These are phyloP conservation scores for Penicillium paradoxum DNA, from an alignment of 495 filamentous ascomycete species.

Conservation along the genomic window DNA sequence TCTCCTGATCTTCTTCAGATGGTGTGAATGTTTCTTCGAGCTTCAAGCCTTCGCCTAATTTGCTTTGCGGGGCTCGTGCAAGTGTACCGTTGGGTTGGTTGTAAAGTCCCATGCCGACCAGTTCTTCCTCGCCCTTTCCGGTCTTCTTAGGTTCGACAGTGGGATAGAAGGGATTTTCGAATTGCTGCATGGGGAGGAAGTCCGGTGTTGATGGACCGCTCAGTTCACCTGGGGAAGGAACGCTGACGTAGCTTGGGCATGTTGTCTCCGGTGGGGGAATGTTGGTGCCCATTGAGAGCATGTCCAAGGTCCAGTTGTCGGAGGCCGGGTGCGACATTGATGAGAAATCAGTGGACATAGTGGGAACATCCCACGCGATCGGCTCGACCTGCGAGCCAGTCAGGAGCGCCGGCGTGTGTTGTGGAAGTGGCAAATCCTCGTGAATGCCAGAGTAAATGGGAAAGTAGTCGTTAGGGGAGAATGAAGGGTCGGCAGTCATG, in stretches of 20 bases:
- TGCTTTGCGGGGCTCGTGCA: constrained; percentile 41
- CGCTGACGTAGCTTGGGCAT: constrained; percentile 36
- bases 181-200: constrained; percentile 47
- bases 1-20: constrained; percentile 58
- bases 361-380: constrained; percentile 24
- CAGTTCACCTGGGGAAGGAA: constrained; percentile 35
- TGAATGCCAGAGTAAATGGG: constrained; percentile 29
- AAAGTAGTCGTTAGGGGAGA: constrained; percentile 26
- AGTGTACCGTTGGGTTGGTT: constrained; percentile 54
- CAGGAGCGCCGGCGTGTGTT: constrained; percentile 35
- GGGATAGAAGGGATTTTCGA: constrained; percentile 22
- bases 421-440: constrained; percentile 37
- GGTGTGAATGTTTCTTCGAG: constrained; percentile 81
- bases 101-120: constrained; percentile 82
- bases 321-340: constrained; percentile 23
- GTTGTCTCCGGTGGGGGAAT: constrained; percentile 30
- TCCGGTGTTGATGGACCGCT: constrained; percentile 59
- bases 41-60: constrained; percentile 68
- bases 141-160: constrained; percentile 26
- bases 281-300: constrained; percentile 36
- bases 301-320: constrained; percentile 37
- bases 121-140: constrained; percentile 54
- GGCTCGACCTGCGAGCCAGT: constrained; percentile 38
- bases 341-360: constrained; percentile 13
- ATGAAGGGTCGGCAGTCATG: constrained; percentile 25